A percentile compares a stretch with the other conserved stretches of the same genome.
phyloP scores from a whole-genome alignment of 1,284 basidiomycete genomes.

The Cutaneotrichosporon arboriforme region DNA sequence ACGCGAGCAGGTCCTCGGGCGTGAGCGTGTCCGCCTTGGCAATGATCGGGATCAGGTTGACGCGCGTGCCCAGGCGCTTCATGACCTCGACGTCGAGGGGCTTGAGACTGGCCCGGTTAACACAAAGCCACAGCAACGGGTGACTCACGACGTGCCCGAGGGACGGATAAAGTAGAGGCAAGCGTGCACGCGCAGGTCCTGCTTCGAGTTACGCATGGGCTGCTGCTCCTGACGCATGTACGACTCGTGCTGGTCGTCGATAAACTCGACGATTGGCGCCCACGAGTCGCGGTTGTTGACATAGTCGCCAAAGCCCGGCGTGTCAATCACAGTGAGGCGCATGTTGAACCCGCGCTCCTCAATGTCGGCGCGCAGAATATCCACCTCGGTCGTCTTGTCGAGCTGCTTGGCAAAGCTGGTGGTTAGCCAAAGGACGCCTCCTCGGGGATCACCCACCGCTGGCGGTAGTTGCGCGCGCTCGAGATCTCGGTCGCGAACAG shows the following conservation, averaged over 20 bases:
- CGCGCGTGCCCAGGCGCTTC: slow-evolving; percentile 92
- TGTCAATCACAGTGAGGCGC: slow-evolving; percentile 98
- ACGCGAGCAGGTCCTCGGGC: slow-evolving; percentile 79
- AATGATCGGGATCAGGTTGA: slow-evolving; percentile 96
- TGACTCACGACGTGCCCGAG: slow-evolving; percentile 84
- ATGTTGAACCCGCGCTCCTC: slow-evolving; percentile 99
- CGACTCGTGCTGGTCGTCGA: slow-evolving; percentile 98
- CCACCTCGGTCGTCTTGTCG: slow-evolving; percentile 96
- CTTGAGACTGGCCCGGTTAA: slow-evolving; percentile 62
- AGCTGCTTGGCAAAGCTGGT: slow-evolving; percentile 85
- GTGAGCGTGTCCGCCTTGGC: slow-evolving; percentile 96
- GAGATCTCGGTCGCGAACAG: slow-evolving; percentile 98
- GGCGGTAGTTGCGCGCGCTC: slow-evolving; percentile 80
- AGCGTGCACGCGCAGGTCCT: slow-evolving; percentile 91
- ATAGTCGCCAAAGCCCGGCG: slow-evolving; percentile 98
- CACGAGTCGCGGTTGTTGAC: slow-evolving; percentile 99
- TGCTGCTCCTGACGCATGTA: slow-evolving; percentile 99
- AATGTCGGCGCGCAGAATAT: slow-evolving; percentile 93
- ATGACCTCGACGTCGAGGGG: slow-evolving; percentile 99
- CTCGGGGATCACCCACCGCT: slow-evolving; percentile 47
- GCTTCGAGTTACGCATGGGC: slow-evolving; percentile 86
- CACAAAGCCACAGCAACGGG: background rate
- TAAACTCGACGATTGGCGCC: slow-evolving; percentile 97
- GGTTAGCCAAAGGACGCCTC: background rate
- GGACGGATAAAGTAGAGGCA: slow-evolving; percentile 97